These are phyloP conservation scores for Pseudogymnoascus sp. DNA, from an alignment of 2,329 filamentous ascomycete species.

Conservation along the genomic window DNA sequence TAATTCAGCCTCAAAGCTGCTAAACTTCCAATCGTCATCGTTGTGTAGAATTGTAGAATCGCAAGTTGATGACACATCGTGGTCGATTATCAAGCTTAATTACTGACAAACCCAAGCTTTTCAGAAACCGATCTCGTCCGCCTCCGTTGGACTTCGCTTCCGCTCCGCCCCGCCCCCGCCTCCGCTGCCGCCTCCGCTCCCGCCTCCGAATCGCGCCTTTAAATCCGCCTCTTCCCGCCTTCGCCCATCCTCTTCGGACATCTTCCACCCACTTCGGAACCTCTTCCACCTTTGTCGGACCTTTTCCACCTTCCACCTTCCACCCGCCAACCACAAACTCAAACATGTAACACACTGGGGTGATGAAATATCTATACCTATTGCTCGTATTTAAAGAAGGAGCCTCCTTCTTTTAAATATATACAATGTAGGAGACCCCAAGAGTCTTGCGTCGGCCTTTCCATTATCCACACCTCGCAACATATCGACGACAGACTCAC, in stretches of 20 bases:
- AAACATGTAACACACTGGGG: background rate
- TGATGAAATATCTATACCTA: background rate
- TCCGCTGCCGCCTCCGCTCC: background rate
- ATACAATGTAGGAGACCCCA: background rate
- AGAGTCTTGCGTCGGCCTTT: background rate
- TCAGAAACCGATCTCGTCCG: background rate
- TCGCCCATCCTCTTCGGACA: background rate
- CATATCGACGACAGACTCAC: background rate
- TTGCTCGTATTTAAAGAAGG: background rate
- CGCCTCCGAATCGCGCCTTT: background rate
- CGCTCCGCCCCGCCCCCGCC: background rate
- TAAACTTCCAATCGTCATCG: background rate
- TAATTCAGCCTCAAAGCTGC: background rate
- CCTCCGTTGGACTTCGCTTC: background rate
- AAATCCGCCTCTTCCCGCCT: background rate
- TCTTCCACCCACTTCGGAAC: background rate
- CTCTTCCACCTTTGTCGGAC: background rate
- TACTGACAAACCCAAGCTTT: background rate
- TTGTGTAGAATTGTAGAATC: background rate
- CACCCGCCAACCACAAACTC: background rate
- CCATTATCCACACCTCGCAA: background rate
- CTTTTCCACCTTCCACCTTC: background rate
- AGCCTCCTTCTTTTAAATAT: background rate
- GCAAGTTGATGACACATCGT: background rate
- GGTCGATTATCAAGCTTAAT: background rate